Conservation (phyloP, 345 rosid species). For the Camelina sativa region DNA sequence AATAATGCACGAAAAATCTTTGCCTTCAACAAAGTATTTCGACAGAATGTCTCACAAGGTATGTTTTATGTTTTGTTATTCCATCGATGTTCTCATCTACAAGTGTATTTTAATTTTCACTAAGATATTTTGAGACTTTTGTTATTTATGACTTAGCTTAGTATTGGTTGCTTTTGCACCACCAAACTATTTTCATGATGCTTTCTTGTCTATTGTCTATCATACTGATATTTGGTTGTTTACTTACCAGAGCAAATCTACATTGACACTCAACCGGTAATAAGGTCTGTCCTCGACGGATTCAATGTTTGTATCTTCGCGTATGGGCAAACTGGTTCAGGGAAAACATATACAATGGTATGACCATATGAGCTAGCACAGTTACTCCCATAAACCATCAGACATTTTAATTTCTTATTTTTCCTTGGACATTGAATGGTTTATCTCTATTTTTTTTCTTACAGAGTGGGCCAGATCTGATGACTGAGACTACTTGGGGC, state of each 20-base stretch:
- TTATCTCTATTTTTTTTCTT: slow-evolving; percentile 11
- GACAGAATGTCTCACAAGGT: slow-evolving; percentile 82
- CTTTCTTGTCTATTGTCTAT: slow-evolving; percentile 15
- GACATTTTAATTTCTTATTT: slow-evolving; percentile 8
- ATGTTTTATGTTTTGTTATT: not conserved
- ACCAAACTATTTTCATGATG: not conserved
- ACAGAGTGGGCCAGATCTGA: slow-evolving; percentile 94
- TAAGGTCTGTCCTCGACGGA: slow-evolving; percentile 93
- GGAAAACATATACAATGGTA: slow-evolving; percentile 99
- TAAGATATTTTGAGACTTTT: not conserved
- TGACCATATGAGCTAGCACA: not conserved
- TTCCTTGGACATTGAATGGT: not conserved
- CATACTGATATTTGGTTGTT: slow-evolving; percentile 14
- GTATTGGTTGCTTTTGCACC: not conserved
- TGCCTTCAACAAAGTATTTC: slow-evolving; percentile 86
- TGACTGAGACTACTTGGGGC: slow-evolving; percentile 81
- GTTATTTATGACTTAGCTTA: not conserved
- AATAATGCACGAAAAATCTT: slow-evolving; percentile 89
- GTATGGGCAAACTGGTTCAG: slow-evolving; percentile 99
- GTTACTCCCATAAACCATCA: not conserved
- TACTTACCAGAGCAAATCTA: slow-evolving; percentile 76
- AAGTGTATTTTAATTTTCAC: not conserved
- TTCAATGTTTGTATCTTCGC: slow-evolving; percentile 96
- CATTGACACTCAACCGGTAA: slow-evolving; percentile 71
- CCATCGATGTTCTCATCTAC: not conserved